Percentiles rank a stretch among this genome's conserved stretches.
Evolutionary conservation across 2,329 filamentous ascomycete species (phyloP).

Genomic region (Sporothrix protearum): DNA sequence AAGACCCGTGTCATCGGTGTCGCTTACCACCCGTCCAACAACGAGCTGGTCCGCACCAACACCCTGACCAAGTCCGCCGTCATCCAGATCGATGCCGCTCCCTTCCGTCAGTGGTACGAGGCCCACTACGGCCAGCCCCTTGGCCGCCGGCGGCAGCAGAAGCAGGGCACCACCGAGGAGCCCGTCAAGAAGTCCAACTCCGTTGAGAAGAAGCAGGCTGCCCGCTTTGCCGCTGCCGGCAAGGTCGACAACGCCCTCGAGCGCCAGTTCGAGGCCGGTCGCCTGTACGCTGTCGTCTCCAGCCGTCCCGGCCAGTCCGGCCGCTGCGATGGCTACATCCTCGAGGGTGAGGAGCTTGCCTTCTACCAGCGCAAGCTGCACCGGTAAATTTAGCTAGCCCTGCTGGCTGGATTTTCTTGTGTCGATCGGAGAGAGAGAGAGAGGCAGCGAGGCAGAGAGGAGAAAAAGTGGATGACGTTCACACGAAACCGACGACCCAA

Average conservation of each 20-base stretch:
- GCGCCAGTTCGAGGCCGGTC: conserved; percentile 99
- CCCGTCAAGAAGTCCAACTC: conserved; percentile 90
- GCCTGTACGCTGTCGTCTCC: conserved; percentile 88
- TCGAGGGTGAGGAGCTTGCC: conserved; percentile 98
- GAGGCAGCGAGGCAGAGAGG: no score
- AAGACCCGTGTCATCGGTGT: conserved; percentile 99
- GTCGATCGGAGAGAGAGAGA: no score
- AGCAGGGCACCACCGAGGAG: conserved; percentile 61
- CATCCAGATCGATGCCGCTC: conserved; percentile 96
- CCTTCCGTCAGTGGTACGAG: conserved; percentile 99
- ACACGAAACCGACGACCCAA: conserved; percentile 12
- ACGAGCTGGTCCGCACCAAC: conserved; percentile 99
- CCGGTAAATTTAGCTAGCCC: conserved; percentile 67
- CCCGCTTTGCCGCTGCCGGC: conserved; percentile 73
- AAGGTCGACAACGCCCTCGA: conserved; percentile 92
- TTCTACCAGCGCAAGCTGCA: conserved; percentile 99
- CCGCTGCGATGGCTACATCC: conserved; percentile 93
- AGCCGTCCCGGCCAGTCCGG: conserved; percentile 96
- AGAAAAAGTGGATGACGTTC: conserved; percentile 6
- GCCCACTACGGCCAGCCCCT: conserved; percentile 93
- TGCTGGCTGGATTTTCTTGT: not conserved
- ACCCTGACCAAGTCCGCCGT: conserved; percentile 98
- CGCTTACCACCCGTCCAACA: conserved; percentile 99
- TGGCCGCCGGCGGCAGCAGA: conserved; percentile 87
- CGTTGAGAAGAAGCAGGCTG: conserved; percentile 94